Percentiles rank a stretch among this genome's conserved stretches.
Conservation (phyloP, 495 filamentous ascomycete genomes). For the Parachaetomium inaequale region DNA sequence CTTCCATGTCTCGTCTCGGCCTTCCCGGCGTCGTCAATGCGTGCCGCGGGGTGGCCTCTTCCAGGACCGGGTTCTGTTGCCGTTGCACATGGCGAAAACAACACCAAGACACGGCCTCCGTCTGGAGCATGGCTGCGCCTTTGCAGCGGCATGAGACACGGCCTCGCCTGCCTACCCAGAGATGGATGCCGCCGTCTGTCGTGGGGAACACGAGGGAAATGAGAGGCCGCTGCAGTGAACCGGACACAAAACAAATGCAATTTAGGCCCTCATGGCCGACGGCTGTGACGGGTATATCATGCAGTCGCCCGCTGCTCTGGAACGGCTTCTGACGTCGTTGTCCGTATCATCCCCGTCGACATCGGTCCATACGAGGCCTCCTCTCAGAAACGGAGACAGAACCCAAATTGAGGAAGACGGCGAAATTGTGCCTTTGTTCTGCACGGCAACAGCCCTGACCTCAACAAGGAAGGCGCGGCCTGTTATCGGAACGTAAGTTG, state of each 20-base stretch:
- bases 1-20: constrained; percentile 5
- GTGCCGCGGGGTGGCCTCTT: not conserved
- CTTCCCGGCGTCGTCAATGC: not conserved
- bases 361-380: not conserved
- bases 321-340: not conserved
- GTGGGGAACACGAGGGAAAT: constrained; percentile 19
- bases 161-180: not conserved
- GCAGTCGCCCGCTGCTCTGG: constrained; percentile 11
- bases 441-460: not conserved
- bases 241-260: constrained; percentile 12
- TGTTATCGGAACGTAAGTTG: too few species aligned
- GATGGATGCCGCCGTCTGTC: not conserved
- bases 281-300: constrained; percentile 15
- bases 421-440: not conserved
- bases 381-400: too few species aligned
- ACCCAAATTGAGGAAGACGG: not conserved
- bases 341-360: not conserved
- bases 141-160: not conserved
- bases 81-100: constrained; percentile 2
- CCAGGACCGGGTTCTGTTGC: not conserved
- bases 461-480: not conserved
- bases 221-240: constrained; percentile 17
- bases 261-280: not conserved
- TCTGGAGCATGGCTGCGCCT: not conserved
- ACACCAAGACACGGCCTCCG: not conserved